These are phyloP conservation scores for Chytridium lagenaria DNA, from an alignment of 371 early-diverging fungal species.

Conservation along the genomic window DNA sequence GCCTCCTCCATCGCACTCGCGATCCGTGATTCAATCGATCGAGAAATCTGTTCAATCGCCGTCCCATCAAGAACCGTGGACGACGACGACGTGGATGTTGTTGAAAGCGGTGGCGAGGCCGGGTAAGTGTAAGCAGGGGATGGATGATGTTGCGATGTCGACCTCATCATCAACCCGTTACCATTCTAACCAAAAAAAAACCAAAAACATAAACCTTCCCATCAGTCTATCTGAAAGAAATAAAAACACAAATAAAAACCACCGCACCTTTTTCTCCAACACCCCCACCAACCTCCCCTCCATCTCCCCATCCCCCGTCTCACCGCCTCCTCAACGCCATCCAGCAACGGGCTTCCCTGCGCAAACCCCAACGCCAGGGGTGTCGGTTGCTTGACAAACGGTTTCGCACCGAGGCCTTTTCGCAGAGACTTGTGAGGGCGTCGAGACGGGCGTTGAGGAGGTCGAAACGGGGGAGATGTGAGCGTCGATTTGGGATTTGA, in stretches of 20 bases:
- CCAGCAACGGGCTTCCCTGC: too few species aligned
- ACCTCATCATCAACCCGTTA: too few species aligned
- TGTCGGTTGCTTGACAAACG: too few species aligned
- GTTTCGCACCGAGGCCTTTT: too few species aligned
- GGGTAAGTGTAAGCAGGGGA: background rate
- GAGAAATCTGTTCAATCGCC: background rate
- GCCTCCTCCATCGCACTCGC: constrained; percentile 3
- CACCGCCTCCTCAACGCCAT: background rate
- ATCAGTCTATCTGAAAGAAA: too few species aligned
- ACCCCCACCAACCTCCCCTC: background rate
- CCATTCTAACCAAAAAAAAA: too few species aligned
- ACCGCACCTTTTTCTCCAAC: too few species aligned
- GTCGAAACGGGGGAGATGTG: constrained; percentile 13
- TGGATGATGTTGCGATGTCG: too few species aligned
- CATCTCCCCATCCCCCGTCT: background rate
- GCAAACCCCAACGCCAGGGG: too few species aligned
- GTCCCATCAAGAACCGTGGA: background rate
- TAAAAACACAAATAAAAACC: too few species aligned
- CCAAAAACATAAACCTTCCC: too few species aligned
- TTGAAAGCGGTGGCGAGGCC: background rate
- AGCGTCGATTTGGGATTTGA: background rate
- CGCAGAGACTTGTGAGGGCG: background rate
- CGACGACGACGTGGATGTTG: background rate
- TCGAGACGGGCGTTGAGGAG: constrained; percentile 5
- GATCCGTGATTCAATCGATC: constrained; percentile 17